Evolutionary conservation across 2,329 filamentous ascomycete genomes (phyloP).

Genomic region (Ramularia endophylla): DNA sequence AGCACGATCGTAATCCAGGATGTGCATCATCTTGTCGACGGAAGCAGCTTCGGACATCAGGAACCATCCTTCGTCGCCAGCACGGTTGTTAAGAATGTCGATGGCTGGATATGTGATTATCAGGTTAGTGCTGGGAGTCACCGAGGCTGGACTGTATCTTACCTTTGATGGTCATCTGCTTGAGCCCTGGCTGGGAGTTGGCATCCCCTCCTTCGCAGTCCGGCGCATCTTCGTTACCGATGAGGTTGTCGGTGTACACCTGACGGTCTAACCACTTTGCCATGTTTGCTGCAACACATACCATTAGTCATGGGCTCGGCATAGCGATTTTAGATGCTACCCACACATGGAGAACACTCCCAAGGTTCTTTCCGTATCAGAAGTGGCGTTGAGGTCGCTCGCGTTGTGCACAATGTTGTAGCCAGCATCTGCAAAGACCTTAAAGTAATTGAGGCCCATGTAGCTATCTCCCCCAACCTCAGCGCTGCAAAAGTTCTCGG

Average conservation of each 20-base stretch:
- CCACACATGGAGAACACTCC: slow-evolving; percentile 72
- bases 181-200: slow-evolving; percentile 71
- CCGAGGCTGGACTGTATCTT: too few species aligned
- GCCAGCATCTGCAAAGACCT: slow-evolving; percentile 62
- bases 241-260: slow-evolving; percentile 66
- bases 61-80: slow-evolving; percentile 65
- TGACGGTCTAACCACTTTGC: slow-evolving; percentile 82
- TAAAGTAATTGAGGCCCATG: slow-evolving; percentile 65
- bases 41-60: slow-evolving; percentile 82
- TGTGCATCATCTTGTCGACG: slow-evolving; percentile 88
- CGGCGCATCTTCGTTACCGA: slow-evolving; percentile 61
- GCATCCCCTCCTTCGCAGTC: slow-evolving; percentile 59
- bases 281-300: too few species aligned
- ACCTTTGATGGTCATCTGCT: slow-evolving; percentile 87
- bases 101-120: too few species aligned
- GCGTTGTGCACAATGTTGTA: slow-evolving; percentile 71
- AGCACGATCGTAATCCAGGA: slow-evolving; percentile 76
- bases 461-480: slow-evolving; percentile 56
- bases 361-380: slow-evolving; percentile 58
- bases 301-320: too few species aligned
- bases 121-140: too few species aligned
- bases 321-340: too few species aligned
- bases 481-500: slow-evolving; percentile 65
- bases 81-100: slow-evolving; percentile 44
- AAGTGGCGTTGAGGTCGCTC: slow-evolving; percentile 57